Evolutionary conservation across 2,329 filamentous ascomycete genomes (phyloP).

Genomic region (Fusarium floridanum): DNA sequence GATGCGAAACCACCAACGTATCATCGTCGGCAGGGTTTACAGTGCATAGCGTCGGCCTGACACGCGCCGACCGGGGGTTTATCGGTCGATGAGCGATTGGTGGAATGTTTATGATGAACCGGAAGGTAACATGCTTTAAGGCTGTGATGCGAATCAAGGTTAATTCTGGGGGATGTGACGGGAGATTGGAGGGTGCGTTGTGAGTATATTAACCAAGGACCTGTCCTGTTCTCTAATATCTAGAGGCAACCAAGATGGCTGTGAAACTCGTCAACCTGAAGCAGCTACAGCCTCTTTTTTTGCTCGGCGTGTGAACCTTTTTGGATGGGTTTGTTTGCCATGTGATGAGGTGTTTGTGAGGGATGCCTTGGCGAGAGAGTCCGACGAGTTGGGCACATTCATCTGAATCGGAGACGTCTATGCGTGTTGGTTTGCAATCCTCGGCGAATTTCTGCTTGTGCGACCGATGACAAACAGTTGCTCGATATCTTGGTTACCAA

Average conservation of each 20-base stretch:
- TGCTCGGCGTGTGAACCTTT: background rate
- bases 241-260: background rate
- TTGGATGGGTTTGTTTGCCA: background rate
- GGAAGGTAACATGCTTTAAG: conserved; percentile 7
- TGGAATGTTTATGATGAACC: background rate
- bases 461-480: background rate
- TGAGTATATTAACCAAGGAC: conserved; percentile 14
- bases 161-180: background rate
- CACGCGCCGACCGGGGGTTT: background rate
- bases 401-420: background rate
- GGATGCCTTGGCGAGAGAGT: background rate
- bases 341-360: background rate
- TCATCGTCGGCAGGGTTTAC: conserved; percentile 31
- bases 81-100: conserved; percentile 4
- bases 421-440: background rate
- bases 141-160: conserved; percentile 4
- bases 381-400: background rate
- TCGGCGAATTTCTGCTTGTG: background rate
- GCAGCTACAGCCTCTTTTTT: conserved; percentile 5
- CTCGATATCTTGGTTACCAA: background rate
- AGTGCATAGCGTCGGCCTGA: conserved; percentile 6
- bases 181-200: conserved; percentile 18
- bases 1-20: conserved; percentile 32
- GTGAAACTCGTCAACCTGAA: background rate
- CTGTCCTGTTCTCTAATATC: background rate